phyloP scores from a whole-genome alignment of 495 filamentous ascomycete species.

The Neurospora tetraspora region DNA sequence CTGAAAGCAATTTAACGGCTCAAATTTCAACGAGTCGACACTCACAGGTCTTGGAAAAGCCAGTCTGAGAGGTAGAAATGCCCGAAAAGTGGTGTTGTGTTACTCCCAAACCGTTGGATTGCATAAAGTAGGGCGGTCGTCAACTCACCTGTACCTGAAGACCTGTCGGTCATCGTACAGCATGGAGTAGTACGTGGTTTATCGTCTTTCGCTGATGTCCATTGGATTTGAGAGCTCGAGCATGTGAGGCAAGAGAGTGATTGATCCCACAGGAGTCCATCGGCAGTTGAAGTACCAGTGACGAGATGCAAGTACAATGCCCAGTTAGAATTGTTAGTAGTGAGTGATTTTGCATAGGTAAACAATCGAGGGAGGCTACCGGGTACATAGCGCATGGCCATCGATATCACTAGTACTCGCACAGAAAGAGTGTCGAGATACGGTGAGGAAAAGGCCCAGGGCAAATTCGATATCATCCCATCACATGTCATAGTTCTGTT shows the following conservation, averaged over 20 bases:
- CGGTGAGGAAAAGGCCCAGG: too few relatives aligned
- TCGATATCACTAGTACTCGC: too few relatives aligned
- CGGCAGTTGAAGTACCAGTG: neutral
- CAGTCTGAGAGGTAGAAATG: neutral
- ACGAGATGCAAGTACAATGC: neutral
- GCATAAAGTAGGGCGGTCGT: neutral
- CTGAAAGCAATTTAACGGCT: neutral
- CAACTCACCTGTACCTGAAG: neutral
- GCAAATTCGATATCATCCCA: too few relatives aligned
- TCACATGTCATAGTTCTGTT: too few relatives aligned
- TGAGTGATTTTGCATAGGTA: neutral
- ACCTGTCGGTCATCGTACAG: neutral
- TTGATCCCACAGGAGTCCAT: neutral
- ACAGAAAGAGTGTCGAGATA: too few relatives aligned
- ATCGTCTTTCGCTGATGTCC: neutral
- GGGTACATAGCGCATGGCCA: too few relatives aligned
- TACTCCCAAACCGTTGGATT: neutral
- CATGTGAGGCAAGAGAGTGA: neutral
- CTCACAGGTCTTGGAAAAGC: neutral
- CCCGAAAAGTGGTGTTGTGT: neutral
- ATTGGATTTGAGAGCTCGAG: neutral
- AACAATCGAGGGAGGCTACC: too few relatives aligned
- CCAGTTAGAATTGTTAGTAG: neutral
- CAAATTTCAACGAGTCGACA: too few relatives aligned
- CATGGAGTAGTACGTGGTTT: neutral